These are phyloP conservation scores for Candida namnaoensis DNA, from an alignment of 805 yeast species.

Conservation along the genomic window DNA sequence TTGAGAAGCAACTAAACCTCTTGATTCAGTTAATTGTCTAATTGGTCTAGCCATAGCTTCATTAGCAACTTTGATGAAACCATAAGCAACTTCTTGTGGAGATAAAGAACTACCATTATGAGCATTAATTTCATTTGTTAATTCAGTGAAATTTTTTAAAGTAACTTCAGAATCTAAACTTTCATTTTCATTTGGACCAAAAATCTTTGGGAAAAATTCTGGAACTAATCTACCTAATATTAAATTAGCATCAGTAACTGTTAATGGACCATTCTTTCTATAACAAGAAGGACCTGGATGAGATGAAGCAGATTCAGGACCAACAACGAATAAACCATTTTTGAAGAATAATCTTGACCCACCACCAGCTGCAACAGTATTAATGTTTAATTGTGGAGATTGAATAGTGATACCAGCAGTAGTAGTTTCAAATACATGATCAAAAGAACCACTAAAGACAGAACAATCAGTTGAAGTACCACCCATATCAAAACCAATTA, in stretches of 20 bases:
- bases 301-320: slow-evolving; percentile 82
- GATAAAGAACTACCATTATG: slow-evolving; percentile 31
- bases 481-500: slow-evolving; percentile 85
- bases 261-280: slow-evolving; percentile 75
- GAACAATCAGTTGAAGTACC: slow-evolving; percentile 87
- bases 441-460: slow-evolving; percentile 62
- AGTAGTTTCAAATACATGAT: slow-evolving; percentile 75
- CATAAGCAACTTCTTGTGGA: slow-evolving; percentile 66
- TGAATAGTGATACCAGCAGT: slow-evolving; percentile 81
- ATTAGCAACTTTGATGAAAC: slow-evolving; percentile 76
- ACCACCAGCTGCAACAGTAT: slow-evolving; percentile 83
- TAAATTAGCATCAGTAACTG: slow-evolving; percentile 81
- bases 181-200: slow-evolving; percentile 74
- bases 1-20: slow-evolving; percentile 56
- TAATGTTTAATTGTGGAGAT: slow-evolving; percentile 76
- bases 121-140: slow-evolving; percentile 49
- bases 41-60: slow-evolving; percentile 91
- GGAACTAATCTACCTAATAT: slow-evolving; percentile 65
- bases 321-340: slow-evolving; percentile 70
- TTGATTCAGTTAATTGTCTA: slow-evolving; percentile 76
- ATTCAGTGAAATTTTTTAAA: slow-evolving; percentile 35
- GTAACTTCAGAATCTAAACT: slow-evolving; percentile 53
- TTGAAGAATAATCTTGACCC: slow-evolving; percentile 62
- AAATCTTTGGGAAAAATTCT: slow-evolving; percentile 70
- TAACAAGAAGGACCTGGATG: slow-evolving; percentile 90